These are phyloP conservation scores for Amphirosellinia nigrospora DNA, from an alignment of 495 filamentous ascomycete genomes.

Conservation along the genomic window DNA sequence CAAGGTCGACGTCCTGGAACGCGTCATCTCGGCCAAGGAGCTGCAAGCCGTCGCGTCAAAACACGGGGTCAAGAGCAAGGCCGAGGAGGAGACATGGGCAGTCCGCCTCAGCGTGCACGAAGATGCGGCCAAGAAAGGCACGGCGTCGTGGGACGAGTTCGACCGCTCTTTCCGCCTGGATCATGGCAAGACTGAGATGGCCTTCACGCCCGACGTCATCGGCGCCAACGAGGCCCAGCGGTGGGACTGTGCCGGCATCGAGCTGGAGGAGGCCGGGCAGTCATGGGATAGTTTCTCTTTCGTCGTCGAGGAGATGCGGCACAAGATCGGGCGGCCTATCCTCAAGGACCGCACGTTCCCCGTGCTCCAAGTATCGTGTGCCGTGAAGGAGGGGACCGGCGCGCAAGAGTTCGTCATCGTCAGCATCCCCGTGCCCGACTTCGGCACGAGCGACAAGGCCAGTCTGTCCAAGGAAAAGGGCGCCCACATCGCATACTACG, in stretches of 20 bases:
- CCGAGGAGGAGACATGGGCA: conserved; percentile 67
- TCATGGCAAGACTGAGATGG: conserved; percentile 71
- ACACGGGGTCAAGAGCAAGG: conserved; percentile 21
- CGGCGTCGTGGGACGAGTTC: conserved; percentile 73
- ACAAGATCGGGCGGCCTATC: conserved; percentile 54
- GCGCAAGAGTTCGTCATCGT: conserved; percentile 57
- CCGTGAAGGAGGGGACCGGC: conserved; percentile 20
- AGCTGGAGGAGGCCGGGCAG: conserved; percentile 44
- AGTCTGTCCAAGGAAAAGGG: conserved; percentile 45
- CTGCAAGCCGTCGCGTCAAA: conserved; percentile 34
- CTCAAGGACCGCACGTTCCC: conserved; percentile 64
- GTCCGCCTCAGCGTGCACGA: conserved; percentile 68
- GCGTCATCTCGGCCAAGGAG: conserved; percentile 46
- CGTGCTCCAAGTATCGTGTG: conserved; percentile 53
- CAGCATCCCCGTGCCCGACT: conserved; percentile 58
- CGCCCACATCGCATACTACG: conserved; percentile 61
- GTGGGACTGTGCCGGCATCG: conserved; percentile 56
- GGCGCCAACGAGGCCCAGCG: conserved; percentile 56
- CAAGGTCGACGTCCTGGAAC: conserved; percentile 53
- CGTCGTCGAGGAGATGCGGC: conserved; percentile 56
- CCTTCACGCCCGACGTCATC: conserved; percentile 74
- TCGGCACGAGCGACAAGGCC: conserved; percentile 41
- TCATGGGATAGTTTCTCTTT: conserved; percentile 59
- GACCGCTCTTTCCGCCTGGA: conserved; percentile 60
- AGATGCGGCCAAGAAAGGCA: conserved; percentile 58